Percentiles rank a stretch among this genome's conserved stretches.
Conservation (phyloP, 768 basidiomycete species). For the Amylocystis lapponica region DNA sequence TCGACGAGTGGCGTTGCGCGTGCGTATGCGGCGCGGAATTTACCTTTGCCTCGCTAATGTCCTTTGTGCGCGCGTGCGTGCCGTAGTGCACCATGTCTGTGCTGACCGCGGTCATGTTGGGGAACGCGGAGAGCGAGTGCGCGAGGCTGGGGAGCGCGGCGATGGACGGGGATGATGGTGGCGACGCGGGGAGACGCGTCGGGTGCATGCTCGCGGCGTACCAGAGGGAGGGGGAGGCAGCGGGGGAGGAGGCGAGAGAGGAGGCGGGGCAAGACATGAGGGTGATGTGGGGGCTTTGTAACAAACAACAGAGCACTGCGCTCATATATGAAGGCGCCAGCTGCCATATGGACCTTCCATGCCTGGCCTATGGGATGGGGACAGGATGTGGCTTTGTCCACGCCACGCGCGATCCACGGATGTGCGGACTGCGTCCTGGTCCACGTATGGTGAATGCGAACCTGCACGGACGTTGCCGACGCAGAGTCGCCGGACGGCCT, state of each 20-base stretch:
- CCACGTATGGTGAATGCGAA: background rate
- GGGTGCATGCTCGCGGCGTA: background rate
- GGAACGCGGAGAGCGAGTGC: slow-evolving; percentile 24
- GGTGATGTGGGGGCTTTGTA: too few relatives aligned
- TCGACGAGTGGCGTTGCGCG: slow-evolving; percentile 1
- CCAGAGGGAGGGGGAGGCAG: background rate
- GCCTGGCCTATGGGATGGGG: background rate
- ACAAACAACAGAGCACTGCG: too few relatives aligned
- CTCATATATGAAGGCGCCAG: background rate
- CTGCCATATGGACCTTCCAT: background rate
- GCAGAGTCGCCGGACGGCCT: background rate
- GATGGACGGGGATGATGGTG: slow-evolving; percentile 13
- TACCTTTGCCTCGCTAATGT: slow-evolving; percentile 23
- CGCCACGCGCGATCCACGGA: too few relatives aligned
- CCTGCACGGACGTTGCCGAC: slow-evolving; percentile 3
- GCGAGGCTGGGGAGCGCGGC: slow-evolving; percentile 23
- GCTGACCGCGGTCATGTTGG: slow-evolving; percentile 22
- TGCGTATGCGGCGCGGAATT: background rate
- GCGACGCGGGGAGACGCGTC: slow-evolving; percentile 1
- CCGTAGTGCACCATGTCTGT: slow-evolving; percentile 27
- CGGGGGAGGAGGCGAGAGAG: slow-evolving; percentile 3
- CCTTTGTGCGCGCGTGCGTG: slow-evolving; percentile 17
- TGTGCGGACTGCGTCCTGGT: too few relatives aligned
- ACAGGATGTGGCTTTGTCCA: background rate
- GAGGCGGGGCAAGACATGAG: slow-evolving; percentile 10